Base-by-base conservation (phyloP, 306 rosid species). In the Malus fusca region DNA sequence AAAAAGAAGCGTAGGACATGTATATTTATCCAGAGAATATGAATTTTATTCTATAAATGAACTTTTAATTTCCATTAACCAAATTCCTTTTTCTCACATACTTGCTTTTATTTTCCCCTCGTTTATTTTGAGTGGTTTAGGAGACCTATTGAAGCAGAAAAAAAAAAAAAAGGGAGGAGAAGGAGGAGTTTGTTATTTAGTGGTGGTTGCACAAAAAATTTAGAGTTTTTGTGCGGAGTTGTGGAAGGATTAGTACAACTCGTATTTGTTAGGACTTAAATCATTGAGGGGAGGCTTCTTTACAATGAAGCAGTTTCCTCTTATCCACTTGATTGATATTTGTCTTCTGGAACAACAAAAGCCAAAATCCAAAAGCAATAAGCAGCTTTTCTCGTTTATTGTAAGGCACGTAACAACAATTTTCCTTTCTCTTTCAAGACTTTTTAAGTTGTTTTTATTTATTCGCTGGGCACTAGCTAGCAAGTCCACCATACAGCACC, bases 181-280 rank as follows among this genome's bases (percentile, higher is more conserved):
- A 56, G 48, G 13, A 75, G 30, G 37, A 48, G 30, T 21, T 43
- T 70, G 73, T 77, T 51, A 68, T 51, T 48, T 59, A 31, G 66
- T 64, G 74, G 83, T 79, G 82, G 80, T 85, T 84, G 74, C 69
- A 78, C 40, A 78, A 69, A 71, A 77, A 79, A 17, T 7, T 18
- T 4, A 8, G 0, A 4, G 73, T 76, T 76, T 19, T 53, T 53
- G 23, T 71, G 70, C 42, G 55, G 64, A 53, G 68, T 53, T 59
- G 72, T 55, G 67, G 75, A 76, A 64, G 76, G 37, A 46, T 18
- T 23, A 17, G 76, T 48, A 21, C 26, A 44, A 14, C 28, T 74
- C 17, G 19, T 55, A 13, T 11, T 42, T 59, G 65, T 73, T 74
- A 43, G 30, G 55, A 26, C 28, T 56, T 37, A 25, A 25, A 15